phyloP scores from a whole-genome alignment of 257 asterid species.

The Henckelia pumila region DNA sequence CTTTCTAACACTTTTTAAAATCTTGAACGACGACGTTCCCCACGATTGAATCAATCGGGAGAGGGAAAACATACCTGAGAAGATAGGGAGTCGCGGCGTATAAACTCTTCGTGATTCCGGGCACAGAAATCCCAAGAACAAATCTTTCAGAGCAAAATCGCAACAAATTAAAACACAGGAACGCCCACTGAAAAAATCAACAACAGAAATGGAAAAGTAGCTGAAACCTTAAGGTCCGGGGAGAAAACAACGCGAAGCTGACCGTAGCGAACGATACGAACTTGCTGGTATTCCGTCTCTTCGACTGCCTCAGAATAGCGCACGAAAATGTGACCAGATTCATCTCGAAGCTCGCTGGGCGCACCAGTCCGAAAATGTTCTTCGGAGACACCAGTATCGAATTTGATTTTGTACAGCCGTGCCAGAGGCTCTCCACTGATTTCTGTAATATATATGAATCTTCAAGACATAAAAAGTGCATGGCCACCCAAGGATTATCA shows the following conservation, averaged over 20 bases:
- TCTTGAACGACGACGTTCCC: no score
- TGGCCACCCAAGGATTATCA: no score
- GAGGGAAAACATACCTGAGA: constrained; percentile 33
- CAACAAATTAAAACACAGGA: neutral
- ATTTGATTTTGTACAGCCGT: constrained; percentile 28
- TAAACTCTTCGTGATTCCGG: constrained; percentile 29
- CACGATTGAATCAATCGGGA: no score
- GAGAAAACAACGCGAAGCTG: constrained; percentile 32
- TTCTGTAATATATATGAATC: no score
- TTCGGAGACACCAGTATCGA: constrained; percentile 24
- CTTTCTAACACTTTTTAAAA: no score
- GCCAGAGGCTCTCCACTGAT: constrained; percentile 29
- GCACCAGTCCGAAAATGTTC: constrained; percentile 20
- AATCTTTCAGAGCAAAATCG: constrained; percentile 23
- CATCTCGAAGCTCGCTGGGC: constrained; percentile 21
- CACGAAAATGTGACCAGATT: constrained; percentile 28
- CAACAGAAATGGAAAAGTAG: neutral
- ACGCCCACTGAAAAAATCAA: no score
- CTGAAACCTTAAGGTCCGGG: constrained; percentile 35
- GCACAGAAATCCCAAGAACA: constrained; percentile 39
- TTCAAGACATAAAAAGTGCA: no score
- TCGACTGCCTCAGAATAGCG: constrained; percentile 28
- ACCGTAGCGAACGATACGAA: constrained; percentile 31
- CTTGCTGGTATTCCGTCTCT: constrained; percentile 29
- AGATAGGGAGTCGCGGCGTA: constrained; percentile 20